Base-by-base conservation (phyloP, 768 basidiomycete species). In the Amanita thiersii region DNA sequence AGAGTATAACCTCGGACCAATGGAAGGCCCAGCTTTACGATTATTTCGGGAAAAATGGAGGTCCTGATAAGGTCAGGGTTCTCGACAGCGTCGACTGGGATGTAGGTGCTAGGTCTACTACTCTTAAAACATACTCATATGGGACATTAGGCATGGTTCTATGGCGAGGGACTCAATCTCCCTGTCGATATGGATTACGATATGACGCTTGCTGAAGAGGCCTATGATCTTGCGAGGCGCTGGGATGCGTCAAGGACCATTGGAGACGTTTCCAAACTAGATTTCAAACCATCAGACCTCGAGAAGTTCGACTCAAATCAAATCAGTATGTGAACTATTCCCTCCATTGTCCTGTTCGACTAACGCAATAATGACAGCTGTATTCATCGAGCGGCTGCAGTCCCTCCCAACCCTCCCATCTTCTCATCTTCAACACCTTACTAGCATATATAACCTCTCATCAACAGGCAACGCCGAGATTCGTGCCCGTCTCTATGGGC, bases 11-110 rank as follows among this genome's bases (percentile, higher is more conserved):
- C 9, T 91, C 89, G 0, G 66, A 77, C 20, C 70, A 90, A 49
- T 94, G 90, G 90, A 85, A 86, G 52, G 64, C 66, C 0, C 86
- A 93, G 53, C 61, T 94, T 9, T 87, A 82, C 52, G 64, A 50
- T 4, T 92, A 81, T 58, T 94, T 73, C 61, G 59, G 61, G 35
- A 66, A 65, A 39, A 56, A 84, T 45, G 77, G 77, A 19, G 74
- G 70, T 0, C 58, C 65, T 5, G 76, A 81, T 43, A 81, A 82
- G 52, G 61, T 83, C 48, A 70, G 77, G 48, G 70, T 68, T 1
- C 67, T 94, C 24, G 69, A 88, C 47, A 73, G 62, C 36, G 65
- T 93, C 32, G 74, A 86, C 52, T 94, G 87, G 85, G 60, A 90
- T 55, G 87, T 85, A 51, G 48, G 79, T 60, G 10, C 15, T 37